Evolutionary conservation across 1,284 basidiomycete species (phyloP).

Genomic region (Apiotrichum siamense): DNA sequence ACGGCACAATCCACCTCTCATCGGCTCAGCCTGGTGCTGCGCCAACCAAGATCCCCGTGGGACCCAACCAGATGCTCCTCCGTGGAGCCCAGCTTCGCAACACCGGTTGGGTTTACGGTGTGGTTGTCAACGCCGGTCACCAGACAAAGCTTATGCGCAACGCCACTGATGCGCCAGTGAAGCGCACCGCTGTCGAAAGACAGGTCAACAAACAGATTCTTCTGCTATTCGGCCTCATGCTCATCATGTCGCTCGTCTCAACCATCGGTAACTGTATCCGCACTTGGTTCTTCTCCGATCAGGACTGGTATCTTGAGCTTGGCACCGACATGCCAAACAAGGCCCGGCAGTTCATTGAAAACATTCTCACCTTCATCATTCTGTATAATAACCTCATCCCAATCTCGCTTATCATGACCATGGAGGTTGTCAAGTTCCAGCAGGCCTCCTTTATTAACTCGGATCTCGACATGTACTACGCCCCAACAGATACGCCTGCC

Average conservation of each 20-base stretch:
- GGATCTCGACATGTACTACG: slow-evolving; percentile 94
- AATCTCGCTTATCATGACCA: slow-evolving; percentile 98
- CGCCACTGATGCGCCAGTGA: slow-evolving; percentile 87
- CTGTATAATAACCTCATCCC: slow-evolving; percentile 99
- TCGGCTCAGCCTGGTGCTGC: slow-evolving; percentile 34
- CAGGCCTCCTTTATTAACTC: slow-evolving; percentile 96
- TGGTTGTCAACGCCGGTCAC: slow-evolving; percentile 93
- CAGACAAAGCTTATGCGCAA: slow-evolving; percentile 98
- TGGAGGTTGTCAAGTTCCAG: slow-evolving; percentile 99
- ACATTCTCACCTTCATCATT: slow-evolving; percentile 97
- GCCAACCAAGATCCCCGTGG: slow-evolving; percentile 75
- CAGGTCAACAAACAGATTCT: slow-evolving; percentile 97
- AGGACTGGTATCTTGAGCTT: slow-evolving; percentile 72
- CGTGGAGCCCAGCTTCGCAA: slow-evolving; percentile 95
- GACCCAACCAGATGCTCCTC: slow-evolving; percentile 89
- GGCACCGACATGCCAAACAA: slow-evolving; percentile 41
- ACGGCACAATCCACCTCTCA: slow-evolving; percentile 64
- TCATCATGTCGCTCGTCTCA: slow-evolving; percentile 82
- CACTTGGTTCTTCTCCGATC: slow-evolving; percentile 73
- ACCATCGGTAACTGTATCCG: slow-evolving; percentile 87
- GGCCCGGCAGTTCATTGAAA: slow-evolving; percentile 75
- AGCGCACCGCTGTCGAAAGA: slow-evolving; percentile 89
- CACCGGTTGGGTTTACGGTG: slow-evolving; percentile 91
- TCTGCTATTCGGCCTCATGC: slow-evolving; percentile 84
- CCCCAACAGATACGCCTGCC: slow-evolving; percentile 89